These are phyloP conservation scores for Phylloporus rhodoxanthus DNA, from an alignment of 768 basidiomycete species.

Conservation along the genomic window DNA sequence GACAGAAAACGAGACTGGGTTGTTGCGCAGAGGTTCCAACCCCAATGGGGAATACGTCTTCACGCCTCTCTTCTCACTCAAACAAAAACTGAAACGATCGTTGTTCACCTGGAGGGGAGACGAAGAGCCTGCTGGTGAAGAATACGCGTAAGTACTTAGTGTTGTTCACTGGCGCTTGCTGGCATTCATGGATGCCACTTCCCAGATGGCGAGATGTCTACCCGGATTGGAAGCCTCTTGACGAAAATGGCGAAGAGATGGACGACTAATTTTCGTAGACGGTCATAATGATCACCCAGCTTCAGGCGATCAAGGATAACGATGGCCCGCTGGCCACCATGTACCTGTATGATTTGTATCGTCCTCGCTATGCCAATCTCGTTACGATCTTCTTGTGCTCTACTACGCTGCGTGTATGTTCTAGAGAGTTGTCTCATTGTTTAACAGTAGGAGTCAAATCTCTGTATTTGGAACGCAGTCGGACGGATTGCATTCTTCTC, in stretches of 20 bases:
- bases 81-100: neutral
- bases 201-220: conserved; percentile 17
- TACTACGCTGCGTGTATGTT: neutral
- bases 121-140: neutral
- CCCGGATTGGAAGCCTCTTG: conserved; percentile 16
- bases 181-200: neutral
- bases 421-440: no score
- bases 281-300: neutral
- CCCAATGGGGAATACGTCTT: neutral
- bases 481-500: no score
- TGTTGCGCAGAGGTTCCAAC: conserved; percentile 3
- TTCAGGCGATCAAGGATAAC: neutral
- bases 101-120: conserved; percentile 4
- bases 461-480: no score
- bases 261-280: neutral
- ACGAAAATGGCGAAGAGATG: conserved; percentile 14
- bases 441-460: no score
- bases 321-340: neutral
- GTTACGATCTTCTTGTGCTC: neutral
- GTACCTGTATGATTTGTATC: neutral
- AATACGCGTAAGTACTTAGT: conserved; percentile 6
- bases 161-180: neutral
- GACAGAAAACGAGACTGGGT: conserved; percentile 1
- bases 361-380: neutral
- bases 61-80: conserved; percentile 1